Evolutionary conservation across 495 filamentous ascomycete genomes (phyloP).

Genomic region (Penicillium salamii): DNA sequence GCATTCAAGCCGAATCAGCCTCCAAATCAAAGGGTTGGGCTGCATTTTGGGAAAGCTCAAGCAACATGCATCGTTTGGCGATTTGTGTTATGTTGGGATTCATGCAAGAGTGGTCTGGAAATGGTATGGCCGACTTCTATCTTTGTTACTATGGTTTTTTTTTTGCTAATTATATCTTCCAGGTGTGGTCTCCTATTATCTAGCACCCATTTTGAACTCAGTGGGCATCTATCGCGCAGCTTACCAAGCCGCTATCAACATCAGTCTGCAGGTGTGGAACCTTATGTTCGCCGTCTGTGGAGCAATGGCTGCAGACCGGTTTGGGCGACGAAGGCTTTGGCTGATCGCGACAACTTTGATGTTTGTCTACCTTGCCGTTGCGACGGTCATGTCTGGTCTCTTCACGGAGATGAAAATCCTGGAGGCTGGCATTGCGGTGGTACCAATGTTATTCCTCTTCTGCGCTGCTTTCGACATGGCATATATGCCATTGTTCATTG

Average conservation of each 20-base stretch:
- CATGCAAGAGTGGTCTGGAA: constrained; percentile 65
- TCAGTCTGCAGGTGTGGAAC: constrained; percentile 28
- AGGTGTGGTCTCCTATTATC: constrained; percentile 61
- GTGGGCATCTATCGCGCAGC: constrained; percentile 52
- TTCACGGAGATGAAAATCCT: constrained; percentile 46
- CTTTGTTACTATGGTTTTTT: too few relatives aligned
- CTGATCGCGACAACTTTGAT: constrained; percentile 54
- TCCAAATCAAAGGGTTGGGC: constrained; percentile 20
- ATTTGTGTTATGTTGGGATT: constrained; percentile 58
- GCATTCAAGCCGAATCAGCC: constrained; percentile 46
- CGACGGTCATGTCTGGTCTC: constrained; percentile 50
- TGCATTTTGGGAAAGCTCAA: constrained; percentile 58
- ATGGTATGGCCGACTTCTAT: too few relatives aligned
- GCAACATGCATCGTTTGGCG: constrained; percentile 61
- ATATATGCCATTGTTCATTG: constrained; percentile 59
- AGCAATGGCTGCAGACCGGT: constrained; percentile 54
- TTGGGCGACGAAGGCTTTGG: constrained; percentile 57
- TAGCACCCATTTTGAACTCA: constrained; percentile 49
- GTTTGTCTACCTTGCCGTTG: constrained; percentile 54
- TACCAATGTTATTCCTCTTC: constrained; percentile 63
- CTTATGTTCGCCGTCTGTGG: constrained; percentile 36
- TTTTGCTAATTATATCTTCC: too few relatives aligned
- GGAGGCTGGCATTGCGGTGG: constrained; percentile 49
- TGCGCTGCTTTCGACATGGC: constrained; percentile 54
- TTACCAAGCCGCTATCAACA: constrained; percentile 39